phyloP scores from a whole-genome alignment of 1,284 basidiomycete genomes.

The Cystobasidium slooffiae region DNA sequence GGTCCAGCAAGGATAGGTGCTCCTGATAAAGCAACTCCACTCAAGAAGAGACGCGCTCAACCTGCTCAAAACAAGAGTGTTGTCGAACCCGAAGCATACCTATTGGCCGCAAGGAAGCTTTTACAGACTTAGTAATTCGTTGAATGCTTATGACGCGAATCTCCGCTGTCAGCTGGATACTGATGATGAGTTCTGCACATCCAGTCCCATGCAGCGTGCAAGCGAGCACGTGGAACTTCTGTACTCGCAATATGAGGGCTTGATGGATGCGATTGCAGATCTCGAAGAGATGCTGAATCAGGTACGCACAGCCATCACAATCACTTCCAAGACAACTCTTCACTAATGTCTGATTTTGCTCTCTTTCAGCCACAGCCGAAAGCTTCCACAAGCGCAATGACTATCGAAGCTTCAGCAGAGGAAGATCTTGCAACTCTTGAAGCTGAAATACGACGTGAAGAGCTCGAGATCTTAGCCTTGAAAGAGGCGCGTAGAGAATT shows the following conservation, averaged over 20 bases:
- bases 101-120: constrained; percentile 48
- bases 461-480: constrained; percentile 51
- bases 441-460: constrained; percentile 50
- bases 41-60: constrained; percentile 40
- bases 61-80: constrained; percentile 20
- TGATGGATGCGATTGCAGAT: constrained; percentile 47
- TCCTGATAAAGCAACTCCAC: constrained; percentile 43
- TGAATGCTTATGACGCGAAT: too few relatives aligned
- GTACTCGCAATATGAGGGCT: constrained; percentile 48
- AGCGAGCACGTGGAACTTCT: constrained; percentile 51
- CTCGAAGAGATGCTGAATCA: constrained; percentile 47
- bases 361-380: background rate
- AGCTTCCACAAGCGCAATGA: constrained; percentile 12
- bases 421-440: constrained; percentile 45
- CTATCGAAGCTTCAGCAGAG: constrained; percentile 8
- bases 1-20: constrained; percentile 24
- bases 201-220: constrained; percentile 48
- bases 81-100: constrained; percentile 46
- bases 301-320: constrained; percentile 28
- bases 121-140: constrained; percentile 49
- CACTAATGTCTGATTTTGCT: background rate
- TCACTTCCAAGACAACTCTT: background rate
- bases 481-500: constrained; percentile 48
- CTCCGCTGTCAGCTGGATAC: background rate
- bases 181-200: background rate